Base-by-base conservation (phyloP, 2,329 filamentous ascomycete genomes). In the Phaeosphaeria sp. region DNA sequence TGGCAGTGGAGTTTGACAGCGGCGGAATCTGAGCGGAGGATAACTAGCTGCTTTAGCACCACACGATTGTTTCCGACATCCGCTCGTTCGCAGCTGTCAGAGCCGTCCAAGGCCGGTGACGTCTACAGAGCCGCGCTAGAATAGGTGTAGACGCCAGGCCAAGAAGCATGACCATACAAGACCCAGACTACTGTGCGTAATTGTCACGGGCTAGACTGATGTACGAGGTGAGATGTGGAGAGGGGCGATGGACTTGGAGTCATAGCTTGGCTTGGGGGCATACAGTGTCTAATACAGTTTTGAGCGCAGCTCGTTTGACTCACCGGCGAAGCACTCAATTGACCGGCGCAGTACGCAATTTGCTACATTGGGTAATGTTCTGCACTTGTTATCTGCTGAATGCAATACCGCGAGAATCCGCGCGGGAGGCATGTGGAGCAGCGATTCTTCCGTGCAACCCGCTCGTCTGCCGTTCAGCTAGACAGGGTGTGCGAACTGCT, bases 101-200 rank as follows among this genome's bases (percentile, higher is more conserved):
- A 53, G 58, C 51, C 33, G 57, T 39, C 36, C 10, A 42, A 41
- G 15, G 48, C 39, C 30, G 47, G 61, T 72, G 64, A 72, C 66
- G 65, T 69, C 62, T 58, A 61, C 60, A 67, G 68, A 73, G 66
- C 62, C 66, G 68, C 69, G 65, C 67, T 67, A 68, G 60, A 55
- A 60, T 52, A 22, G 7, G 42, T 56, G 52, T 51, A 46, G 59
- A 44, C 41, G n/a, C 50, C 63, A 52, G 18, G 65, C 64, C 60
- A 68, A 69, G 64, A 30, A 48, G 54, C 33, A 33, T 58, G 59
- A 65, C 52, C 58, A 50, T 54, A 53, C 47, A 43, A 54, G 60
- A 64, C 55, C 49, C 64, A 59, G 65, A 54, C 60, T 54, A 60
- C 56, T 46, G 39, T 48, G 41, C 39, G 46, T 33, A 54, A 55